Base-by-base conservation (phyloP, 2,329 filamentous ascomycete genomes). In the Fusarium algeriense region DNA sequence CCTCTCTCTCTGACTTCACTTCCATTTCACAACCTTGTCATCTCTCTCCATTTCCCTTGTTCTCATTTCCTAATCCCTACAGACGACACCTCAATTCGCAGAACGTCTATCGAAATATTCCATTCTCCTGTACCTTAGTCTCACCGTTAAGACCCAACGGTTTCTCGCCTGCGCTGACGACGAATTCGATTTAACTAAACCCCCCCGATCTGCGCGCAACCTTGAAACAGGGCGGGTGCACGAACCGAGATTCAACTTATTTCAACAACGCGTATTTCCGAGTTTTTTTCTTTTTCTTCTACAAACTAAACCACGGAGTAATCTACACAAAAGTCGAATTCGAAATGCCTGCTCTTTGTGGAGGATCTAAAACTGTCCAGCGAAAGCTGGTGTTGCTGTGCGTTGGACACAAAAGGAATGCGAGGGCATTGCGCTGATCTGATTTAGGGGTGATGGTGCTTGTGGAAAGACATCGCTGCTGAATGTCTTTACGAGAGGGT, bases 401-500 rank as follows among this genome's bases (percentile, higher is more conserved):
- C 59, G 81, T 79, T 32, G 38, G 5, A 37, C 32, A 15, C 5
- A 30, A 12, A 10, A 12, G n/a, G 11, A 13, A 17, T 35, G 53
- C 28, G 9, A 56, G 20, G 35, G 38, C 23, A 32, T 45, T 48
- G 46, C 46, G 70, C 70, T 76, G 60, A 72, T 28, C 61, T 62
- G 61, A 57, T 46, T 68, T 74, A 97, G 94, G 80, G 95, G 95
- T 77, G 95, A 98, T 81, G 95, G 95, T 87, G 95, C 95, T 76
- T 97, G 93, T 83, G 95, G 95, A 80, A 99, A 99, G 88, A 99
- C 96, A 60, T 98, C 95, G 73, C 84, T 98, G 78, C 85, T 99
- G 77, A 99, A 99, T 81, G 96, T 99, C 81, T 99, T 99, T 84
- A 99, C 96, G 75, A 91, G 95, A 92, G 95, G 95, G 92, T 97